Percentiles rank a stretch among this genome's conserved stretches.
Conservation (phyloP, 441 rosid genomes). For the Euphorbia schlechtendalii region DNA sequence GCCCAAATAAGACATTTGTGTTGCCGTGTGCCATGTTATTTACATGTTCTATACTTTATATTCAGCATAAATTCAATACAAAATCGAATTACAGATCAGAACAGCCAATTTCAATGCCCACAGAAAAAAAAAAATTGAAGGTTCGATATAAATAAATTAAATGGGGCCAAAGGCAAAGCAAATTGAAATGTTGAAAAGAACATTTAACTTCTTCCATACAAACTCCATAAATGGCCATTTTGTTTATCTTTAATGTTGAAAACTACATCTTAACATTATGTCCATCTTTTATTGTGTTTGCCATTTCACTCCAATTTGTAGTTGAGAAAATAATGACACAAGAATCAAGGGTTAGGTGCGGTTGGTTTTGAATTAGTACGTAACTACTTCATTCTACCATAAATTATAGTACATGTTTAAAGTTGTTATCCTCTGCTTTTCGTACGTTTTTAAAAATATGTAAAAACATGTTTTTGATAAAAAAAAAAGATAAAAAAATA, state of each 20-base stretch:
- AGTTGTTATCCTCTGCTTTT: not conserved
- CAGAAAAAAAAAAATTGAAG: not conserved
- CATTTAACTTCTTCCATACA: constrained; percentile 15
- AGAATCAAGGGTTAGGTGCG: constrained; percentile 17
- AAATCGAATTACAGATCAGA: too few relatives aligned
- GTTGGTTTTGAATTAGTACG: constrained; percentile 18
- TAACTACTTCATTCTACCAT: not conserved
- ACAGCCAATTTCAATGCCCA: too few relatives aligned
- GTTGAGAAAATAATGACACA: constrained; percentile 18
- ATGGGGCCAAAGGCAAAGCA: constrained; percentile 14
- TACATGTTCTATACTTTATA: too few relatives aligned
- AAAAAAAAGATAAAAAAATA: too few relatives aligned
- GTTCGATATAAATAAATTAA: not conserved
- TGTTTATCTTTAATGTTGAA: not conserved
- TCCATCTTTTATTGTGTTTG: not conserved
- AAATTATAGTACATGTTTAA: too few relatives aligned
- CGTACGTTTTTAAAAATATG: too few relatives aligned
- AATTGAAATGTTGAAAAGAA: constrained; percentile 24
- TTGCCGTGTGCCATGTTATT: too few relatives aligned
- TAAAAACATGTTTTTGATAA: too few relatives aligned
- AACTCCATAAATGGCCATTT: constrained; percentile 10
- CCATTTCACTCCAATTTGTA: constrained; percentile 5
- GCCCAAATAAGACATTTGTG: too few relatives aligned
- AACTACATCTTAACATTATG: constrained; percentile 1
- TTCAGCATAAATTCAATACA: too few relatives aligned